Evolutionary conservation across 2,329 filamentous ascomycete species (phyloP), one percentile per base, ranked within the genome.

Genomic region (Stagonosporopsis vannaccii): DNA sequence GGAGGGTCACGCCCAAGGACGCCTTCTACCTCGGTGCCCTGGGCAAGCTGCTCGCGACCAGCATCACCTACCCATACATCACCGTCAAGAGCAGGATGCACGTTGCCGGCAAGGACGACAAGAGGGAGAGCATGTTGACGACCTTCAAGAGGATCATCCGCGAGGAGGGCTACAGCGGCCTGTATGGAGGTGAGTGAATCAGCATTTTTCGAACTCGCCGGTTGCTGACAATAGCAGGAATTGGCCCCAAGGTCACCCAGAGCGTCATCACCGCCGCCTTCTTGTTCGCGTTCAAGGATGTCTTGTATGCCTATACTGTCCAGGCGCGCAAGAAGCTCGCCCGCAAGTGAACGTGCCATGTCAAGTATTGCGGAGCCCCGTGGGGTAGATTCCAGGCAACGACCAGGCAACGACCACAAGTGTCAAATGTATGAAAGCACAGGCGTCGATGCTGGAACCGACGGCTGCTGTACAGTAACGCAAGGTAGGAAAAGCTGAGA

Each of bases 71-170:
- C 77, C 95, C 95, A 11, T 99, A 99, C 76, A 98, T 99, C 76
- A 99, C 95, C 4, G 90, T 99, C 70, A 99, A 99, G 87, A 96
- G 92, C 78, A 87, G 92, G 75, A 97, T 97, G 87, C 95, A 99
- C 76, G 92, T 99, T 59, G 92, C 93, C 25, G 87, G 85, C 60
- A 87, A 87, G 69, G 87, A 87, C 60, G 85, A 85, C n/a, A 87
- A 87, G 62, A 90, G 90, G 78, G 90, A 96, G 79, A 90, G 89
- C 65, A 90, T 97, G 84, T 83, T 88, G 49, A 85, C 87, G 63
- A 90, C 88, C 42, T 85, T 99, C 72, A 87, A 84, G 72, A 85
- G 89, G 58, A 93, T 98, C 58, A 84, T 97, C 58, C 84, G 81
- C 63, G 91, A 97, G 73, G 94, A 98, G 78, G 95, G 95, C n/a